Evolutionary conservation across 129 eudicot genomes (phyloP).

Genomic region (Flaveria linearis): DNA sequence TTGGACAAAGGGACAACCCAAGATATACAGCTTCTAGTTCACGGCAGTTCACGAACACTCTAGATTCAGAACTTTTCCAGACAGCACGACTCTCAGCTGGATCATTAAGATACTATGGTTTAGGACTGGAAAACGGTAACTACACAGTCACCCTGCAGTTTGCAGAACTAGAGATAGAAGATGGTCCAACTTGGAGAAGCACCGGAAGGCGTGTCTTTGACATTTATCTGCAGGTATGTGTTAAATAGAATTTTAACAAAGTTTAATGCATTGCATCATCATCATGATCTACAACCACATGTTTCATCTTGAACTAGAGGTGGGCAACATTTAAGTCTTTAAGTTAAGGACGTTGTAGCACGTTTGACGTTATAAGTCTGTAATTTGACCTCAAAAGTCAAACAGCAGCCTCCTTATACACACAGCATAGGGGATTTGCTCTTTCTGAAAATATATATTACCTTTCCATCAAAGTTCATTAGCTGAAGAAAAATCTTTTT

Average conservation of each 20-base stretch:
- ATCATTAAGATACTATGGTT: constrained; percentile 83
- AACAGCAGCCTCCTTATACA: no score
- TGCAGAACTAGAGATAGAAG: constrained; percentile 57
- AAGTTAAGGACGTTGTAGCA: not conserved
- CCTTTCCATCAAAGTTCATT: not conserved
- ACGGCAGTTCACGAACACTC: constrained; percentile 51
- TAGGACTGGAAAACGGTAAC: constrained; percentile 80
- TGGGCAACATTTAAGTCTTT: not conserved
- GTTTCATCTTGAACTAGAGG: not conserved
- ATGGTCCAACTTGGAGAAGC: constrained; percentile 54
- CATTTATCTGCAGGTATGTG: constrained; percentile 70
- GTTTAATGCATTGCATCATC: not conserved
- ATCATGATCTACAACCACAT: not conserved
- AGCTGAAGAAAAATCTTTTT: not conserved
- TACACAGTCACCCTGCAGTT: constrained; percentile 69
- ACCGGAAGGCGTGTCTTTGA: constrained; percentile 83
- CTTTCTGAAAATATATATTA: not conserved
- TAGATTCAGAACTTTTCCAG: constrained; percentile 73
- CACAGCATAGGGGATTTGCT: not conserved
- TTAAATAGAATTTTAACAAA: not conserved
- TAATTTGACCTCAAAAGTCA: no score
- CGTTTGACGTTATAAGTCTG: not conserved
- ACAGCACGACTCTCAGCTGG: constrained; percentile 75
- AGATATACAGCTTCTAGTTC: constrained; percentile 24
- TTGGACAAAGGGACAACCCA: constrained; percentile 52